A percentile compares a stretch with the other conserved stretches of the same genome.
Evolutionary conservation across 2,329 filamentous ascomycete species (phyloP).

Genomic region (Exophiala phaeomuriformis): DNA sequence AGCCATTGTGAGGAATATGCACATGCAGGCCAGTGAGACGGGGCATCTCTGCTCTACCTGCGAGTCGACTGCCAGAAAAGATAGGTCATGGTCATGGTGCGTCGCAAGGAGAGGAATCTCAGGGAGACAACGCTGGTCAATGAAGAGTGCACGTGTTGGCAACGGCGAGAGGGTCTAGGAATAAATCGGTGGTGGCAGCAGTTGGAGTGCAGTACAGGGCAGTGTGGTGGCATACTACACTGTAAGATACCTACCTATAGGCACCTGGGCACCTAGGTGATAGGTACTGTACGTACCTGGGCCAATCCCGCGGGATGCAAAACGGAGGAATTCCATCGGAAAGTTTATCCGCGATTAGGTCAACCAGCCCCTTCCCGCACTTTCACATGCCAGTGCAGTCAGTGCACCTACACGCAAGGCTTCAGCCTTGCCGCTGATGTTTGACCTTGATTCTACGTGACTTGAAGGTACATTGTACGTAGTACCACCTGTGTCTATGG

Average conservation of each 20-base stretch:
- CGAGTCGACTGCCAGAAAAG: slow-evolving; percentile 12
- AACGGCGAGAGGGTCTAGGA: neutral
- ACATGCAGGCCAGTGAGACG: slow-evolving; percentile 10
- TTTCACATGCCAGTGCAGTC: too few relatives aligned
- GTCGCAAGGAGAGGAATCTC: neutral
- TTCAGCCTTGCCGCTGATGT: neutral
- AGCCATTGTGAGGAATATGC: slow-evolving; percentile 4
- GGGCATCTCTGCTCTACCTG: slow-evolving; percentile 11
- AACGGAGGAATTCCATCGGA: neutral
- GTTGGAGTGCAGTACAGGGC: too few relatives aligned
- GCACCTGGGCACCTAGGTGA: neutral
- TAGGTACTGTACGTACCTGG: neutral
- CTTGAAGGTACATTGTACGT: neutral
- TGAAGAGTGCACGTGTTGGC: slow-evolving; percentile 16
- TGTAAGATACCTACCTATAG: neutral
- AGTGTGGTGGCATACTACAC: neutral
- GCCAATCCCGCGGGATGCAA: neutral
- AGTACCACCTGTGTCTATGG: neutral
- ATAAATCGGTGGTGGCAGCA: neutral
- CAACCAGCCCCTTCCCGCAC: neutral
- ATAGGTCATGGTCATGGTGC: neutral
- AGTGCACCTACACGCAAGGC: neutral
- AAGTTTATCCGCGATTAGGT: neutral
- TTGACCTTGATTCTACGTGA: neutral
- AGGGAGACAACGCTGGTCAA: slow-evolving; percentile 15